Evolutionary conservation across 805 yeast genomes (phyloP), one percentile per base, ranked within the genome.

Genomic region (Geotrichum ghanense): DNA sequence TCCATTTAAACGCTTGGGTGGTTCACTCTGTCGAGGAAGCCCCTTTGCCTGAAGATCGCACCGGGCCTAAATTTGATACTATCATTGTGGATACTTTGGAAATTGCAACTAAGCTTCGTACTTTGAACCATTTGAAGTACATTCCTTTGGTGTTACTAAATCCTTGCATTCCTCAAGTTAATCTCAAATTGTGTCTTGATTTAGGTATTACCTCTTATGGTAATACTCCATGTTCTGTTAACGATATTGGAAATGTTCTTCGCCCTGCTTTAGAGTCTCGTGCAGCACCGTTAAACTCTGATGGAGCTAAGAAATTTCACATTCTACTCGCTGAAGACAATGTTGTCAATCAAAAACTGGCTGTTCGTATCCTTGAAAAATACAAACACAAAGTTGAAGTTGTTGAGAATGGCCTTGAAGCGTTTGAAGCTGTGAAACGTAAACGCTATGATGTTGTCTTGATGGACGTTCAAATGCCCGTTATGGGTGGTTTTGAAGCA

Each of bases 381-480:
- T 85, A 83, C 62, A 90, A 90, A 22, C 95, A 86, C 64, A 71
- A 74, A 48, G 89, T 86, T 10, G 80, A 78, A 49, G 95, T 86
- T 42, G 95, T 85, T 4, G 90, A 83, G 60, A 86, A 86, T 63
- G 95, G 95, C 14, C 70, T 75, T 49, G 86, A 85, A 55, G 95
- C 95, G 1, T 74, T 77, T 53, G 85, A 84, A 50, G 89, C 88
- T 1, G 78, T 84, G 41, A 71, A 79, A 60, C 71, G 74, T 53
- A 75, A 73, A 51, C 71, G 73, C 43, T 86, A 80, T 60, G 95
- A 86, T 60, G 89, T 83, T 42, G 83, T 86, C 17, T 73, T 86
- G 54, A 86, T 86, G 95, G 95, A 86, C 67, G 95, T 86, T 41
- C 95, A 86, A 63, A 86, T 86, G 95, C 95, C 95, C 6, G 85